A percentile compares a stretch with the other conserved stretches of the same genome.
Conservation (phyloP, 2,329 filamentous ascomycete species). For the Pseudogymnoascus sp. region DNA sequence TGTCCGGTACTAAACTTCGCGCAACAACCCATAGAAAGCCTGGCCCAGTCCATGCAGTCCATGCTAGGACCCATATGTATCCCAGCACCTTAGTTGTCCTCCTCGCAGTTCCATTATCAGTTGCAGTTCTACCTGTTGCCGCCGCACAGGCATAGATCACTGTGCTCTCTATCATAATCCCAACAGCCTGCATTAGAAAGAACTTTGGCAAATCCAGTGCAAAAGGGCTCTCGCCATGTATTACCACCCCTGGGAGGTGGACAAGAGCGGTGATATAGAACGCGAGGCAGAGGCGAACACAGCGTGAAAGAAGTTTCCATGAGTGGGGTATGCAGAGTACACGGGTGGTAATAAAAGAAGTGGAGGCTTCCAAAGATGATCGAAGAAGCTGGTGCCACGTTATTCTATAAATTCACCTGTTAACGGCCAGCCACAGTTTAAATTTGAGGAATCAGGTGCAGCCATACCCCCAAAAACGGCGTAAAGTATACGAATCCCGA, state of each 20-base stretch:
- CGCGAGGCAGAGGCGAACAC: neutral
- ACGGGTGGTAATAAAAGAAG: neutral
- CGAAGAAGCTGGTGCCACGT: neutral
- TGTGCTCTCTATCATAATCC: neutral
- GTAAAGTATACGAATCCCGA: neutral
- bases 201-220: neutral
- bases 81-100: neutral
- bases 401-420: neutral
- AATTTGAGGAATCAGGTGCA: neutral
- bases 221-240: neutral
- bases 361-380: neutral
- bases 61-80: neutral
- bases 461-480: neutral
- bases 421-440: neutral
- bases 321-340: neutral
- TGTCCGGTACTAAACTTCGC: neutral
- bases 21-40: neutral
- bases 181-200: constrained; percentile 1
- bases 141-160: neutral
- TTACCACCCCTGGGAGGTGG: neutral
- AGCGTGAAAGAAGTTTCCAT: neutral
- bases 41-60: neutral
- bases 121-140: neutral
- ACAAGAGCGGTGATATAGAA: neutral
- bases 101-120: neutral